A percentile compares a stretch with the other conserved stretches of the same genome.
Conservation (phyloP, 2,329 filamentous ascomycete genomes). For the Penicillium sp. region DNA sequence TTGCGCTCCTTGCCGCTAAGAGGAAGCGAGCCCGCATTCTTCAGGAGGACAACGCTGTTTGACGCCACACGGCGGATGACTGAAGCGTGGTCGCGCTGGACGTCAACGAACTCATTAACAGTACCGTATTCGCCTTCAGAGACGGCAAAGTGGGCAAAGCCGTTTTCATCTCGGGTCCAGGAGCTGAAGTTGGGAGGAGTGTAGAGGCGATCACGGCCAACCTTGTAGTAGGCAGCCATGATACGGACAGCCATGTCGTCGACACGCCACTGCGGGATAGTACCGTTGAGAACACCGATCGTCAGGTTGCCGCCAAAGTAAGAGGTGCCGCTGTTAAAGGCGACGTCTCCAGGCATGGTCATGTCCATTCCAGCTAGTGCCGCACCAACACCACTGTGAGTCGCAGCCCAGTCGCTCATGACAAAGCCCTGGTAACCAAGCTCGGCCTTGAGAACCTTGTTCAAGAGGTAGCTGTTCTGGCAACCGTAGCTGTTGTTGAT, state of each 20-base stretch:
- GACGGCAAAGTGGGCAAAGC: conserved; percentile 68
- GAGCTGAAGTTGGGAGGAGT: conserved; percentile 81
- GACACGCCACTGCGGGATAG: conserved; percentile 81
- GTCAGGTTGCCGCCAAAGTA: conserved; percentile 91
- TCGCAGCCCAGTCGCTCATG: conserved; percentile 76
- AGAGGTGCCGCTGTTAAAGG: conserved; percentile 72
- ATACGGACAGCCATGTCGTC: conserved; percentile 92
- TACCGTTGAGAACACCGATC: conserved; percentile 85
- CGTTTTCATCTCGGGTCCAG: conserved; percentile 80
- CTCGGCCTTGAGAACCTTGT: conserved; percentile 69
- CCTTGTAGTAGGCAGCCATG: conserved; percentile 68
- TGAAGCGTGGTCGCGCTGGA: conserved; percentile 73
- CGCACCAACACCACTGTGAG: conserved; percentile 71
- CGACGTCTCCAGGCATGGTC: conserved; percentile 83
- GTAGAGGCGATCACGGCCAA: conserved; percentile 59
- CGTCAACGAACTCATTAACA: conserved; percentile 82
- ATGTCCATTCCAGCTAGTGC: conserved; percentile 76
- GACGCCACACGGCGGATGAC: conserved; percentile 78
- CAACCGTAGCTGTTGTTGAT: conserved; percentile 72
- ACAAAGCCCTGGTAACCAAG: conserved; percentile 77
- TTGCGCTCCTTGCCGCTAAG: conserved; percentile 76
- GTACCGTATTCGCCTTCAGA: conserved; percentile 63
- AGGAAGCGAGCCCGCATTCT: conserved; percentile 78
- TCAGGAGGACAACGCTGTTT: conserved; percentile 84
- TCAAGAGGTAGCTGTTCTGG: conserved; percentile 65